Percentiles rank a stretch among this genome's conserved stretches.
Evolutionary conservation across 148 eudicot genomes (phyloP).

Genomic region (Spergularia bocconei): DNA sequence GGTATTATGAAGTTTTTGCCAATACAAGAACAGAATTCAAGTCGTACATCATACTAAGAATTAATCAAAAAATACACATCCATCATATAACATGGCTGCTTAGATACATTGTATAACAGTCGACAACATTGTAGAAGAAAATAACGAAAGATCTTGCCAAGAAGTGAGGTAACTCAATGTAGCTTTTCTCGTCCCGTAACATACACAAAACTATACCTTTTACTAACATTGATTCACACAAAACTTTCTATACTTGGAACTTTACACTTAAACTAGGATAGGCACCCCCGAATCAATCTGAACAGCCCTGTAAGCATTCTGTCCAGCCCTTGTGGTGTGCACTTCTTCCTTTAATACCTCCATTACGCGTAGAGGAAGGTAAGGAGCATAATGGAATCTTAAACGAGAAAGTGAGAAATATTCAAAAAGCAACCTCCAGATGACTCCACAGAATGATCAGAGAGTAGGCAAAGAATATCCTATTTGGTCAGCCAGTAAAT

Average conservation of each 20-base stretch:
- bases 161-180: slow-evolving; percentile 5
- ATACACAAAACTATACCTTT: slow-evolving; percentile 17
- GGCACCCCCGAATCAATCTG: slow-evolving; percentile 13
- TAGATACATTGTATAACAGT: background rate
- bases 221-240: slow-evolving; percentile 16
- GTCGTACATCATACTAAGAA: too few relatives aligned
- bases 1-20: too few relatives aligned
- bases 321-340: slow-evolving; percentile 9
- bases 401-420: background rate
- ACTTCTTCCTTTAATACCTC: slow-evolving; percentile 12
- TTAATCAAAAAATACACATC: background rate
- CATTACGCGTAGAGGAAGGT: slow-evolving; percentile 12
- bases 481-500: slow-evolving; percentile 89
- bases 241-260: slow-evolving; percentile 25
- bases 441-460: slow-evolving; percentile 1
- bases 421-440: background rate
- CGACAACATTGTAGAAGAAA: background rate
- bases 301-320: slow-evolving; percentile 3
- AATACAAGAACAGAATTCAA: too few relatives aligned
- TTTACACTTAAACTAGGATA: slow-evolving; percentile 18
- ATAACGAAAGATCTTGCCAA: background rate
- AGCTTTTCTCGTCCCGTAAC: slow-evolving; percentile 1
- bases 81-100: background rate
- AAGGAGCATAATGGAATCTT: slow-evolving; percentile 8
- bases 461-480: slow-evolving; percentile 18